Conservation (phyloP, 495 filamentous ascomycete species). For the Chaetomium fimeti region DNA sequence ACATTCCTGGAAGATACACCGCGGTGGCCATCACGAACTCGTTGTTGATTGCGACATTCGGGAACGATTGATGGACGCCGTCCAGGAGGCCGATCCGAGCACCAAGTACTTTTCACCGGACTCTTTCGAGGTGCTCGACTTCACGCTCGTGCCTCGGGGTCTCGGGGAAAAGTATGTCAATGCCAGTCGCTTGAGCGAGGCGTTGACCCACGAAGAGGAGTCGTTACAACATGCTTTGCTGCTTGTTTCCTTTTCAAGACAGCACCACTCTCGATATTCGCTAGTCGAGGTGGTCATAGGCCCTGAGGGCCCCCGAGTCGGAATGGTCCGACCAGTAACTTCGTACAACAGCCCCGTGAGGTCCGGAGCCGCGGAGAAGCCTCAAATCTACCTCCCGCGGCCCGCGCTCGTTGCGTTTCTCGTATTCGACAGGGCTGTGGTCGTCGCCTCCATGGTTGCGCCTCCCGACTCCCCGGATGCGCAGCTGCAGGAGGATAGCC, state of each 20-base stretch:
- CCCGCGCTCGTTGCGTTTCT: constrained; percentile 79
- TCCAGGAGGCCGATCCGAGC: constrained; percentile 36
- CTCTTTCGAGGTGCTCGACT: constrained; percentile 50
- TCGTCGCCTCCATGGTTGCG: constrained; percentile 66
- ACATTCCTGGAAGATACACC: constrained; percentile 82
- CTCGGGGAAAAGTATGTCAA: constrained; percentile 43
- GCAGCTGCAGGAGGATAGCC: constrained; percentile 65
- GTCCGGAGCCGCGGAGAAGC: constrained; percentile 47
- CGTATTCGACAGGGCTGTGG: constrained; percentile 70
- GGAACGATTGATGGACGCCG: constrained; percentile 35
- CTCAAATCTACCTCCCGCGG: constrained; percentile 72
- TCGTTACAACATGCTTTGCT: constrained; percentile 47
- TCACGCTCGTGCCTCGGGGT: constrained; percentile 47
- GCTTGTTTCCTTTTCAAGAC: constrained; percentile 39
- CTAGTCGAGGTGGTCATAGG: constrained; percentile 49
- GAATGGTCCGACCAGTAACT: constrained; percentile 59
- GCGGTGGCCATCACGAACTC: constrained; percentile 66
- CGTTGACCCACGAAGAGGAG: constrained; percentile 42
- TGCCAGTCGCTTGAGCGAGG: constrained; percentile 44
- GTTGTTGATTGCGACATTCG: constrained; percentile 49
- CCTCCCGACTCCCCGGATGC: constrained; percentile 62
- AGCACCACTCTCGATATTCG: constrained; percentile 40
- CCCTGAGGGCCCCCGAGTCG: constrained; percentile 41
- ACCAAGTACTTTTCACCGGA: constrained; percentile 33
- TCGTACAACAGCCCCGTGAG: constrained; percentile 55